Base-by-base conservation (phyloP, 352 stramenopile species). In the Globisporangium cylindrosporum region DNA sequence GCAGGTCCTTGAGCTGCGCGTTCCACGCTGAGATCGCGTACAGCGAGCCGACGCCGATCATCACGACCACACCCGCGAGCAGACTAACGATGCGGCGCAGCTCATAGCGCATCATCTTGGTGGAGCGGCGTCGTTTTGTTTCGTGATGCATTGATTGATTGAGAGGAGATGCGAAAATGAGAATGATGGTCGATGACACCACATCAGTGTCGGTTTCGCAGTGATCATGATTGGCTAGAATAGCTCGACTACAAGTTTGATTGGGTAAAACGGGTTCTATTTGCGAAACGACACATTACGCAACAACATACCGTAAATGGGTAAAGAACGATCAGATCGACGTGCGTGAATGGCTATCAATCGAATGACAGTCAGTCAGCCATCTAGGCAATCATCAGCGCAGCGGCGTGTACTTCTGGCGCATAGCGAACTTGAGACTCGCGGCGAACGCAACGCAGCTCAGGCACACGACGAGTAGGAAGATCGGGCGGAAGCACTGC, bases 11-110 rank as follows among this genome's bases (percentile, higher is more conserved):
- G 59, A 95, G 85, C 73, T 95, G 72, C 29, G 82, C 84, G 43
- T 95, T 95, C 88, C 88, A 95, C 8, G 84, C 78, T 3, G 88
- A 94, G 27, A 95, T 81, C 18, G 85, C 84, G 70, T 95, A 93
- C 36, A 87, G 80, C 9, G 84, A 93, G 9, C 88, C 88, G 15
- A 94, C 79, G 7, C 84, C 82, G 25, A 91, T 74, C 80, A 93
- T 93, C 36, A 90, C 72, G 29, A 82, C 62, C 64, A 91, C 58
- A 15, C 88, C 88, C 1, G 84, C 80, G 22, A 83, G 59, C 29
- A 95, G 69, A 59, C 84, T 92, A 66, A 57, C 75, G 1, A 51
- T 70, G 29, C 73, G 73, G 25, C 73, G 78, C 41, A 79, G 41
- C 53, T 68, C 43, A 18, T 48, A 63, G 41, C 56, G 53, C 63